Base-by-base conservation (phyloP, 306 rosid species). In the Rosa chinensis region DNA sequence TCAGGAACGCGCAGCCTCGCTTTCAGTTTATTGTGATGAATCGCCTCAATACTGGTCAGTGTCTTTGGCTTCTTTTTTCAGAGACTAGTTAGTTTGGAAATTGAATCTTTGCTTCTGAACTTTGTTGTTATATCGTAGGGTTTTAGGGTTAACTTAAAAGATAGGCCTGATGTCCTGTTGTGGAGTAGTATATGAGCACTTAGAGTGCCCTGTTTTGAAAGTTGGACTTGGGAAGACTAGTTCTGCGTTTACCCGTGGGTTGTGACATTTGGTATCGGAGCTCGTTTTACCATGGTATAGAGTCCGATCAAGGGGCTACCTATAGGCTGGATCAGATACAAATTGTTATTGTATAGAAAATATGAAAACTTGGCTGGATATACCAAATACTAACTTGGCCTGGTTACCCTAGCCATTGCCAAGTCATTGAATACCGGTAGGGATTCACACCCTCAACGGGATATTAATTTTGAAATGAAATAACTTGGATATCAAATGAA, bases 21-120 rank as follows among this genome's bases (percentile, higher is more conserved):
- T 94, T 94, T 86, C 97, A 94, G 83, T 94, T 94, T 76, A 92
- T 94, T 40, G 99, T 92, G 6, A 94, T 94, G 99, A 92, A 94
- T 86, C 93, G 97, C 13, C 85, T 93, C 40, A 94, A 83, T 86
- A 77, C 92, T 80, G 99, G 99, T 3, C 5, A 56, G 63, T 20
- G 59, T 2, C 2, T 53, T 16, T 53, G 21, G 2, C 5, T 49
- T 49, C 2, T 32, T 32, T 2, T 32, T 32, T 32, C 37, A 32
- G 37, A 5, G 55, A 8, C 8, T 44, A 8, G 11, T 44, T 44
- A 44, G 7, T 50, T 50, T 53, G 0, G 20, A 53, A 53, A 18
- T 18, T 52, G 2, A 52, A 17, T 52, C 8, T 17, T 17, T 52
- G 16, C 16, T 12, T 49, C 17, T 0, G 17, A 13, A 13, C 16